Evolutionary conservation across 2,329 filamentous ascomycete species (phyloP).

Genomic region (Colletotrichum orchidophilum): DNA sequence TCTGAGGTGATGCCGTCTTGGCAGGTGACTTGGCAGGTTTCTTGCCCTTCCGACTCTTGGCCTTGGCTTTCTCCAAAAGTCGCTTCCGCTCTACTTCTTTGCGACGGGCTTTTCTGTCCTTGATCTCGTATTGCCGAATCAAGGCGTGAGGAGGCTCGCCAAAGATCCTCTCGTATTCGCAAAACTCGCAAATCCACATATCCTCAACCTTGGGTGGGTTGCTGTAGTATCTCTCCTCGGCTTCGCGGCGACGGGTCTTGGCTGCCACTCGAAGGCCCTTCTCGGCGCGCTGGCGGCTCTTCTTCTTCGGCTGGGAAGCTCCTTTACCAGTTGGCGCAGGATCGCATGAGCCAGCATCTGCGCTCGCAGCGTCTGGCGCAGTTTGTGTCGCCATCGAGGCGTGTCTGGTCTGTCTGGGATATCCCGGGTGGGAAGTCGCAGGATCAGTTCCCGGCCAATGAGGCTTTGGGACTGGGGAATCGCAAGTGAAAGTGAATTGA

Average conservation of each 20-base stretch:
- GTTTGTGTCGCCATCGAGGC: conserved; percentile 34
- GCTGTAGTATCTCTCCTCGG: conserved; percentile 79
- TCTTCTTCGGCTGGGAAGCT: conserved; percentile 60
- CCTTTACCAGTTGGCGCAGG: conserved; percentile 47
- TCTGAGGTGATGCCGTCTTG: conserved; percentile 46
- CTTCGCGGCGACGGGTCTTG: conserved; percentile 78
- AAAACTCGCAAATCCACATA: conserved; percentile 97
- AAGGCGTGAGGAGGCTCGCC: conserved; percentile 85
- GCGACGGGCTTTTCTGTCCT: conserved; percentile 85
- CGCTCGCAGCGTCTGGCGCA: neutral
- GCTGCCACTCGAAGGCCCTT: conserved; percentile 81
- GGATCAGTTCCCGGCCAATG: conserved; percentile 73
- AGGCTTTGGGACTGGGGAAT: conserved; percentile 85
- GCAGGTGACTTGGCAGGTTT: conserved; percentile 77
- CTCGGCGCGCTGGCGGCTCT: conserved; percentile 71
- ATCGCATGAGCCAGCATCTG: neutral
- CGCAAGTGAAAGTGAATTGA: conserved; percentile 96
- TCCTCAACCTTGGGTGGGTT: conserved; percentile 77
- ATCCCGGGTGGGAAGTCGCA: conserved; percentile 40
- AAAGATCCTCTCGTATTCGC: conserved; percentile 96
- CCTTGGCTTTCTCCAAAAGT: conserved; percentile 90
- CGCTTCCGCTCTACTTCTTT: conserved; percentile 87
- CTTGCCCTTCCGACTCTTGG: conserved; percentile 89
- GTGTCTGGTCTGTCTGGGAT: conserved; percentile 39
- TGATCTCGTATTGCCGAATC: conserved; percentile 92